Evolutionary conservation across 2,329 filamentous ascomycete genomes (phyloP).

Genomic region (Hypoxylon sp.): DNA sequence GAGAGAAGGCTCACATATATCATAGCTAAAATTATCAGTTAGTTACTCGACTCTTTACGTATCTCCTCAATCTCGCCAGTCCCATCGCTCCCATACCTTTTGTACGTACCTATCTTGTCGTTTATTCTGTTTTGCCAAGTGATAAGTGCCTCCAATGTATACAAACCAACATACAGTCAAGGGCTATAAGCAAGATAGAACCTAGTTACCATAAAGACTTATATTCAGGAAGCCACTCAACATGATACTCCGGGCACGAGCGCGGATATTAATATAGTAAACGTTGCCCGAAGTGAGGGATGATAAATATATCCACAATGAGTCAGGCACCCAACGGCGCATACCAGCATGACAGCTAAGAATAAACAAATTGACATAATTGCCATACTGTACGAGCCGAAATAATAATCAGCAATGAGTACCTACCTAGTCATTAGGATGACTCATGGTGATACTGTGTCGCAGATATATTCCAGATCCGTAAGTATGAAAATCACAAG

Average conservation of each 20-base stretch:
- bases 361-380: not conserved
- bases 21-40: not conserved
- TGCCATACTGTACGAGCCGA: not conserved
- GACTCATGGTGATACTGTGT: not conserved
- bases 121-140: not conserved
- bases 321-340: not conserved
- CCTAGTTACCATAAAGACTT: not conserved
- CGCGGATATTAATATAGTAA: not conserved
- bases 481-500: not conserved
- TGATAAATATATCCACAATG: not conserved
- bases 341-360: not conserved
- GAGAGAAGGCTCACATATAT: not conserved
- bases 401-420: not conserved
- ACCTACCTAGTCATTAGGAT: not conserved
- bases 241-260: not conserved
- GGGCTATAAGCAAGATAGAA: not conserved
- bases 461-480: not conserved
- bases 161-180: not conserved
- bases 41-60: not conserved
- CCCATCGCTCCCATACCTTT: not conserved
- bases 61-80: not conserved
- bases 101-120: not conserved
- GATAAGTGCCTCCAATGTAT: not conserved
- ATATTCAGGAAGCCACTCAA: not conserved
- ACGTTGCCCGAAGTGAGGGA: not conserved